Percentiles rank a stretch among this genome's conserved stretches.
These are phyloP conservation scores for Teratosphaeria viscida DNA, from an alignment of 2,329 filamentous ascomycete genomes.

Conservation along the genomic window DNA sequence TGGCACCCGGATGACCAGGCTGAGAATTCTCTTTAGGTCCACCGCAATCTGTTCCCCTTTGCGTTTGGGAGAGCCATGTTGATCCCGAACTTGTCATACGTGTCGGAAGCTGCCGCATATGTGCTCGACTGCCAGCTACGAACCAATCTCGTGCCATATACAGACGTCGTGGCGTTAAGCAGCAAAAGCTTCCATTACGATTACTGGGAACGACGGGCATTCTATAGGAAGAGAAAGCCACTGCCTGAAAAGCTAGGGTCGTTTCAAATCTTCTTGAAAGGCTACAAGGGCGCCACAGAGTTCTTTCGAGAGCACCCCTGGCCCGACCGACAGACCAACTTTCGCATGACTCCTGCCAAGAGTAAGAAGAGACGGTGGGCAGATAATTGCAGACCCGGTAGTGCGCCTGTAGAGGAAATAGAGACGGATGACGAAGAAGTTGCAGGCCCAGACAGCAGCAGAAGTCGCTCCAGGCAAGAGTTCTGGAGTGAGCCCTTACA, in stretches of 20 bases:
- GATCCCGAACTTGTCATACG: constrained; percentile 94
- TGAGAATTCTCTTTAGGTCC: constrained; percentile 56
- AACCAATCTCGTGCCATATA: constrained; percentile 91
- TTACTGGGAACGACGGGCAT: constrained; percentile 87
- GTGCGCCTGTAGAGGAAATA: constrained; percentile 43
- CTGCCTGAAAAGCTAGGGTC: constrained; percentile 86
- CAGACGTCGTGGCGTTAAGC: constrained; percentile 84
- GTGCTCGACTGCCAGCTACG: constrained; percentile 82
- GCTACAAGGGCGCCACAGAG: constrained; percentile 92
- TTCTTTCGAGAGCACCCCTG: constrained; percentile 93
- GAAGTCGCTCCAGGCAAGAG: constrained; percentile 42
- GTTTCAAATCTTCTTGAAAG: constrained; percentile 94
- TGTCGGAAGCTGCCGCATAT: constrained; percentile 94
- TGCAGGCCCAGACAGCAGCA: constrained; percentile 14
- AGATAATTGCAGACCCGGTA: constrained; percentile 65
- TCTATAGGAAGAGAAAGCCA: constrained; percentile 75
- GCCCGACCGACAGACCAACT: constrained; percentile 76
- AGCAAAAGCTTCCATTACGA: constrained; percentile 98
- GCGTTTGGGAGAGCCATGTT: constrained; percentile 92
- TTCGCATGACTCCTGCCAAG: constrained; percentile 55
- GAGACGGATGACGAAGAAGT: constrained; percentile 22
- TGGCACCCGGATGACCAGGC: too few relatives aligned
- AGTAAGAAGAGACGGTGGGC: constrained; percentile 59
- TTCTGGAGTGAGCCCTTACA: constrained; percentile 83
- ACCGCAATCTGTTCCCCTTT: constrained; percentile 92